Evolutionary conservation across 2,329 filamentous ascomycete species (phyloP).

Genomic region (Cadophora malorum): DNA sequence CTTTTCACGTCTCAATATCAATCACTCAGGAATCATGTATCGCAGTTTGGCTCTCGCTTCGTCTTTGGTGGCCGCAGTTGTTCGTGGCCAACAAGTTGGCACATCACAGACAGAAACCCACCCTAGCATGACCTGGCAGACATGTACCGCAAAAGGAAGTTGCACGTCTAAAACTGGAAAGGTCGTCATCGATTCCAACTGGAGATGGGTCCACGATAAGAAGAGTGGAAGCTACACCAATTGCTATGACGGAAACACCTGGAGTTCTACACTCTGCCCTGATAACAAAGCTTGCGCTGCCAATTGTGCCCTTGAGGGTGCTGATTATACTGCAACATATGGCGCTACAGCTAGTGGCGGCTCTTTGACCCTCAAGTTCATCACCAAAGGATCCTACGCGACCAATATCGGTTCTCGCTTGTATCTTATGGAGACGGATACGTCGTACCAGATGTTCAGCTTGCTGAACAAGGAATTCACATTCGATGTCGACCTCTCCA

Average conservation of each 20-base stretch:
- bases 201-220: conserved; percentile 61
- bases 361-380: conserved; percentile 61
- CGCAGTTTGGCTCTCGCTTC: conserved; percentile 49
- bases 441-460: conserved; percentile 69
- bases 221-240: conserved; percentile 46
- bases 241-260: conserved; percentile 51
- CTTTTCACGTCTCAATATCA: not conserved
- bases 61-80: conserved; percentile 49
- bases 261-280: conserved; percentile 50
- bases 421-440: conserved; percentile 64
- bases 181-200: conserved; percentile 61
- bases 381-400: conserved; percentile 52
- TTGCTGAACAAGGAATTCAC: conserved; percentile 72
- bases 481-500: conserved; percentile 74
- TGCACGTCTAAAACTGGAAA: conserved; percentile 56
- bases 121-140: conserved; percentile 57
- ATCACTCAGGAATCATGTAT: conserved; percentile 32
- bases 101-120: conserved; percentile 55
- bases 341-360: conserved; percentile 60
- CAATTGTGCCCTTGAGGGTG: conserved; percentile 60
- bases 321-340: conserved; percentile 58
- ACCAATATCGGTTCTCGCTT: conserved; percentile 62
- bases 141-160: conserved; percentile 52
- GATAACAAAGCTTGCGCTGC: conserved; percentile 52
- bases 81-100: conserved; percentile 55